Evolutionary conservation across 768 basidiomycete genomes (phyloP), one percentile per base, ranked within the genome.

Genomic region (Dioszegia hungarica): DNA sequence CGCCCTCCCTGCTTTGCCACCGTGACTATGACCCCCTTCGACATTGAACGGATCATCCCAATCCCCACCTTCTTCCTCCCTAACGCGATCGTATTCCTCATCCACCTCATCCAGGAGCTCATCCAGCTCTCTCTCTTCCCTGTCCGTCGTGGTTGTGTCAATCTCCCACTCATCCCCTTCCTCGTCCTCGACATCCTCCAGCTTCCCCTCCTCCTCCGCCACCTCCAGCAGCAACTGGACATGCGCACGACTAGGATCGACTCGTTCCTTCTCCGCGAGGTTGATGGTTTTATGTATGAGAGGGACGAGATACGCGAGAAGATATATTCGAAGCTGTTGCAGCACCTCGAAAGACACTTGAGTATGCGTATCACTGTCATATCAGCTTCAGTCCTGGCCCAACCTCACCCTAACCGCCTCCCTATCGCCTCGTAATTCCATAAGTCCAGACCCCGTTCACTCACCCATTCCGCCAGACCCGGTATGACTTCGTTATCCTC

Each of bases 81-180:
- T 19, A 12, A 45, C 27, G 3, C 9, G 20, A 43, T 57, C 56
- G 31, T 51, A 51, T 31, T 24, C 49, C 41, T n/a, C 20, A 45
- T 57, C 56, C 39, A 57, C 40, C 27, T 34, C 25, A n/a, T 57
- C 40, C n/a, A 57, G 31, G 2, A 49, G 27, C 2, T 41, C 29
- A 20, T 57, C 56, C 14, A 57, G 39, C 17, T 41, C 40, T 29
- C 31, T 38, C 10, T 57, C 48, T 31, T 57, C 56, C 19, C 28
- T 12, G 24, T 57, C 56, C 24, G 55, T 48, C 24, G 40, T n/a
- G 3, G 55, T 40, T 6, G 36, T 38, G 15, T 34, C 19, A 10
- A 54, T 31, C 31, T 54, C 52, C 40, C 41, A 41, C 8, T 36
- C 31, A 2, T 37, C 37, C 5, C 19, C 28, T 19, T 44, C 39